Percentiles rank a stretch among this genome's conserved stretches.
Conservation (phyloP, 75 land plant genomes). For the Gnetum montanum region DNA sequence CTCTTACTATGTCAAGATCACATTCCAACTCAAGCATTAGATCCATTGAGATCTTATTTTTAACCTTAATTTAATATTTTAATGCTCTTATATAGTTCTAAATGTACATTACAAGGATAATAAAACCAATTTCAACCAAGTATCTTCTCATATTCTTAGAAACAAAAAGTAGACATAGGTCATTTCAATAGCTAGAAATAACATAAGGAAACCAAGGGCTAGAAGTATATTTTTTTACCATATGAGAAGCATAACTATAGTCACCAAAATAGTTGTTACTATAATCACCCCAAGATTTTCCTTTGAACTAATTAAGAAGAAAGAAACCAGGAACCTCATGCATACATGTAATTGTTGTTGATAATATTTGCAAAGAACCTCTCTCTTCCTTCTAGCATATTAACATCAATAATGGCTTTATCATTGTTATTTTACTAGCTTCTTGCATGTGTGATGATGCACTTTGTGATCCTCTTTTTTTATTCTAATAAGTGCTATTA, state of each 20-base stretch:
- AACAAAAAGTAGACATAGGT: constrained; percentile 72
- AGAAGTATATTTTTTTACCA: constrained; percentile 79
- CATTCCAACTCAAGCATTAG: constrained; percentile 62
- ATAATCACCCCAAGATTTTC: constrained; percentile 90
- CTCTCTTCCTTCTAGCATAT: no score
- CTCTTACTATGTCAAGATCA: constrained; percentile 83
- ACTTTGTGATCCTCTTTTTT: no score
- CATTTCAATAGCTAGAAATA: constrained; percentile 75
- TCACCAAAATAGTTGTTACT: constrained; percentile 74
- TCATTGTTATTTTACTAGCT: no score
- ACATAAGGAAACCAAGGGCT: constrained; percentile 49
- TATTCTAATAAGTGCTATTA: no score
- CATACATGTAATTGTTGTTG: no score
- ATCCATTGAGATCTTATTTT: constrained; percentile 87
- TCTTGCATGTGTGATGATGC: no score
- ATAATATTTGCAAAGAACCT: no score
- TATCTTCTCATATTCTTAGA: constrained; percentile 67
- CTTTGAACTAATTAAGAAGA: no score
- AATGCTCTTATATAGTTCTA: constrained; percentile 97
- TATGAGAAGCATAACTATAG: constrained; percentile 88
- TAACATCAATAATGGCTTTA: no score
- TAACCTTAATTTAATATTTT: constrained; percentile 87
- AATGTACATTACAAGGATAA: constrained; percentile 72
- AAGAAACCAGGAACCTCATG: no score
- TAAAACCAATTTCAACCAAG: constrained; percentile 66